phyloP scores from a whole-genome alignment of 106 monocot genomes.

The Phalaenopsis aphrodite region DNA sequence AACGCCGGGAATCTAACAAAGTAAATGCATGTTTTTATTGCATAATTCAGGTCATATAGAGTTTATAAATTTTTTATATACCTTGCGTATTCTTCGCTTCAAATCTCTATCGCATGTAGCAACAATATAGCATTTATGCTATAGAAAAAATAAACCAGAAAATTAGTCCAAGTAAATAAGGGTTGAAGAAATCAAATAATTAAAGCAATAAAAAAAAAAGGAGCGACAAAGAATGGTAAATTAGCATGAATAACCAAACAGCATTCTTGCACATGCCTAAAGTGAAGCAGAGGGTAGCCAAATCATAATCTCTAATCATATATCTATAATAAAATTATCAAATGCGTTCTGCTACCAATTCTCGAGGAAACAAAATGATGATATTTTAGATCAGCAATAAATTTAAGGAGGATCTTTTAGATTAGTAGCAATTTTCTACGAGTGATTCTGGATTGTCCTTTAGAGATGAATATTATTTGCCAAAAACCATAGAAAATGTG shows the following conservation, averaged over 20 bases:
- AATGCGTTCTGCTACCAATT: not conserved
- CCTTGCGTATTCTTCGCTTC: slow-evolving; percentile 97
- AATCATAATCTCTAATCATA: not conserved
- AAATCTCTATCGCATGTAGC: slow-evolving; percentile 98
- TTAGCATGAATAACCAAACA: not conserved
- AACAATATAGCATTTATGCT: slow-evolving; percentile 99
- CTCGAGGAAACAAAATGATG: not conserved
- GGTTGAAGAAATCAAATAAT: not conserved
- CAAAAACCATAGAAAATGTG: not conserved
- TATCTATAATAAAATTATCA: not conserved
- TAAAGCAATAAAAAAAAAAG: no score
- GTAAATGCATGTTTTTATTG: not conserved
- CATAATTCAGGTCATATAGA: not conserved
- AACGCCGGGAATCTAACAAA: slow-evolving; percentile 54
- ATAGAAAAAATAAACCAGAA: slow-evolving; percentile 9
- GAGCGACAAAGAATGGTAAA: not conserved
- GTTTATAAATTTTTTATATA: slow-evolving; percentile 13
- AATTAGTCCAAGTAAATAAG: not conserved
- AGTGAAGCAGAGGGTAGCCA: not conserved
- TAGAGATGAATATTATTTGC: not conserved
- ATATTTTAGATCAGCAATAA: not conserved
- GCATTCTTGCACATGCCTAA: not conserved
- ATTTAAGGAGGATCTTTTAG: not conserved
- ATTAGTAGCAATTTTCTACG: not conserved
- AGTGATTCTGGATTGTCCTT: not conserved